phyloP scores from a whole-genome alignment of 2,329 filamentous ascomycete species.

The Nemania sp. region DNA sequence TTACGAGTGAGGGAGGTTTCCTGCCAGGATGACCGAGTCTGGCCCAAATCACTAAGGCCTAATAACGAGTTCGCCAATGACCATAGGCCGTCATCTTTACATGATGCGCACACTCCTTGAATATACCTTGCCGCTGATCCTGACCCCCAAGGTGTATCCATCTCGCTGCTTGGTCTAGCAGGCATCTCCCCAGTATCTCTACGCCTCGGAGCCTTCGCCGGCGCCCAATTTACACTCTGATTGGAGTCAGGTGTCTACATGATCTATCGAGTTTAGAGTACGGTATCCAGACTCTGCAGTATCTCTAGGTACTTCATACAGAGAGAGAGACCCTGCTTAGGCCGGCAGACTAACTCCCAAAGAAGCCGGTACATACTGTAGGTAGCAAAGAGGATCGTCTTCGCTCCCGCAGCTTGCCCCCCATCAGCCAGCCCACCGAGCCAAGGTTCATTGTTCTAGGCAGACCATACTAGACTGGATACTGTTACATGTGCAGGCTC shows the following conservation, averaged over 20 bases:
- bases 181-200: background rate
- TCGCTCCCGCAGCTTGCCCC: constrained; percentile 22
- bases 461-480: too few relatives aligned
- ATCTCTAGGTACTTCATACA: too few relatives aligned
- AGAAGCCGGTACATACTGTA: too few relatives aligned
- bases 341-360: constrained; percentile 24
- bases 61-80: background rate
- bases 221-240: constrained; percentile 12
- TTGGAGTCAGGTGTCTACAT: background rate
- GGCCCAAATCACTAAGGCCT: too few relatives aligned
- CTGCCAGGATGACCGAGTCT: too few relatives aligned
- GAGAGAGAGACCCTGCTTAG: constrained; percentile 14
- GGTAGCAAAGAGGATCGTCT: constrained; percentile 27
- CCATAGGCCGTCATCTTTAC: background rate
- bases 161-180: constrained; percentile 3
- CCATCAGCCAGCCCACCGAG: constrained; percentile 22
- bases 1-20: too few relatives aligned
- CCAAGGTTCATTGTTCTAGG: background rate
- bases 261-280: background rate
- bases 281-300: too few relatives aligned
- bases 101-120: background rate
- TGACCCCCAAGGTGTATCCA: too few relatives aligned
- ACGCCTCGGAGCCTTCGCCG: constrained; percentile 9
- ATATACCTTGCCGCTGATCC: too few relatives aligned
- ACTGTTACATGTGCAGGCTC: too few relatives aligned